phyloP scores from a whole-genome alignment of 306 rosid species.

The Citrullus mucosospermus region DNA sequence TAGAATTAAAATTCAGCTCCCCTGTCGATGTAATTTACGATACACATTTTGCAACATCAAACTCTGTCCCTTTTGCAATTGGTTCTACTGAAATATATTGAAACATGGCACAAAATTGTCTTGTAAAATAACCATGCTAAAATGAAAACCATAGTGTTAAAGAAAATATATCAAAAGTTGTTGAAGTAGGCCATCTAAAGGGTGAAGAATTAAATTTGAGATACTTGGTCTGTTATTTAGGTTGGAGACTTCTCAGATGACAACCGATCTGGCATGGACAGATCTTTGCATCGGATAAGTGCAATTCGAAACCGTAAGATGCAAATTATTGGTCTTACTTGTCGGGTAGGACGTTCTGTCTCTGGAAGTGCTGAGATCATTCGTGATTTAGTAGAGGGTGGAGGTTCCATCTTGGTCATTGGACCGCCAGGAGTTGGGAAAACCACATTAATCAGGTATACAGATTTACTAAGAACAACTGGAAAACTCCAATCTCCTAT shows the following conservation, averaged over 20 bases:
- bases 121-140: background rate
- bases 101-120: background rate
- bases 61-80: background rate
- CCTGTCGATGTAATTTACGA: background rate
- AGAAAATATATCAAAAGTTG: background rate
- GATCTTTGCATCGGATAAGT: slow-evolving; percentile 88
- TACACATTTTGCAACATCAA: background rate
- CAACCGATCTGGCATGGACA: slow-evolving; percentile 91
- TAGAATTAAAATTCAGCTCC: background rate
- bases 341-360: slow-evolving; percentile 92
- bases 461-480: background rate
- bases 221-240: slow-evolving; percentile 24
- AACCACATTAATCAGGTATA: slow-evolving; percentile 88
- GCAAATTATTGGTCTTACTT: slow-evolving; percentile 95
- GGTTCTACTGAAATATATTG: background rate
- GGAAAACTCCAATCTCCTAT: background rate
- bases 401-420: slow-evolving; percentile 83
- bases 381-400: slow-evolving; percentile 66
- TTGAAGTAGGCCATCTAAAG: background rate
- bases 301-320: slow-evolving; percentile 82
- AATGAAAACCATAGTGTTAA: background rate
- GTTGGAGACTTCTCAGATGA: slow-evolving; percentile 97
- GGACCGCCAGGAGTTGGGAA: slow-evolving; percentile 99
- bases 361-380: slow-evolving; percentile 85
- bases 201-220: background rate